phyloP scores from a whole-genome alignment of 495 filamentous ascomycete species.

The Emericellopsis terricola region DNA sequence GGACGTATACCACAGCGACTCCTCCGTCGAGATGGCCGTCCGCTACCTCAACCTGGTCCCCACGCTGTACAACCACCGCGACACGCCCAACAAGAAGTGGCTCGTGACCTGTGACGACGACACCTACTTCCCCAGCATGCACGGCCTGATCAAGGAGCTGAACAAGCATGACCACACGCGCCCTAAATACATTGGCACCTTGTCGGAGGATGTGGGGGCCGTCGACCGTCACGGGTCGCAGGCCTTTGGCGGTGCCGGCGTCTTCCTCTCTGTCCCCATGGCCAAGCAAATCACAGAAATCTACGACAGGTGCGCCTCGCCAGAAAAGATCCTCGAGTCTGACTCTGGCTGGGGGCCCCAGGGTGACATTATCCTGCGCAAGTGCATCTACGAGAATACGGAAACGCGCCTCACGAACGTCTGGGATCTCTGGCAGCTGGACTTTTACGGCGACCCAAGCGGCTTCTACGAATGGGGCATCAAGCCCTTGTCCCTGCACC shows the following conservation, averaged over 20 bases:
- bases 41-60: conserved; percentile 34
- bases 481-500: conserved; percentile 45
- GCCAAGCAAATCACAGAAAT: conserved; percentile 39
- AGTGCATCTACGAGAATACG: conserved; percentile 48
- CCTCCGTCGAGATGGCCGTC: conserved; percentile 42
- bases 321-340: conserved; percentile 28
- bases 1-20: conserved; percentile 39
- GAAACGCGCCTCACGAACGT: conserved; percentile 40
- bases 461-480: conserved; percentile 52
- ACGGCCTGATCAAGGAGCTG: conserved; percentile 32
- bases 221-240: conserved; percentile 50
- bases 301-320: conserved; percentile 33
- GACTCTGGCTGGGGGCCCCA: conserved; percentile 37
- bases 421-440: conserved; percentile 47
- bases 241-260: conserved; percentile 55
- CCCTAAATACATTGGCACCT: conserved; percentile 46
- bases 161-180: conserved; percentile 32
- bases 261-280: conserved; percentile 48
- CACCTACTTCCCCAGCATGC: conserved; percentile 54
- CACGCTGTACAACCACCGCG: conserved; percentile 30
- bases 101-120: conserved; percentile 56
- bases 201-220: conserved; percentile 53
- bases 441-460: conserved; percentile 44
- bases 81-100: conserved; percentile 39
- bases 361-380: conserved; percentile 47